Base-by-base conservation (phyloP, 805 yeast genomes). In the Ogataea neopini region DNA sequence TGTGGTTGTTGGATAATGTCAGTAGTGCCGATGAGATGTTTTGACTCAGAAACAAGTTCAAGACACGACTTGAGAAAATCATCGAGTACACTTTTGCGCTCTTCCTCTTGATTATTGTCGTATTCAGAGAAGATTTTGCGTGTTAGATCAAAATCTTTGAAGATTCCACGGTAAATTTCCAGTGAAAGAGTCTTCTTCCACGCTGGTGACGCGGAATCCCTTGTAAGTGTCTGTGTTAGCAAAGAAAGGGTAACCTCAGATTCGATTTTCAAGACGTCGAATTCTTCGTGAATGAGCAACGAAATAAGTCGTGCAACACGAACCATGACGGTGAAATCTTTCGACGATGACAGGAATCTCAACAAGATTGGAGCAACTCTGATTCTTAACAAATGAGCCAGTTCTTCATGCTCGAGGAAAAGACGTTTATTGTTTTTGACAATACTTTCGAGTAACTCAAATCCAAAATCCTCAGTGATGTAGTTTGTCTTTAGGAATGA, bases 371-470 rank as follows among this genome's bases (percentile, higher is more conserved):
- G 98, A 2, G 88, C 84, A 0, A 88, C 77, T 48, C 82, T 77
- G 1, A 80, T 76, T 58, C 92, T 72, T 19, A 91, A 66, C 10
- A 90, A 66, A 53, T 75, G 80, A 1, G 82, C 81, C 29, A 92
- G 72, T 57, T 88, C 96, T 1, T 62, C 68, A 53, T 84, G 89
- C 2, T 63, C 45, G 14, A 74, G 63, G 59, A 92, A 88, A 2
- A 82, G 58, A 0, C 59, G 51, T 14, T 73, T 70, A 58, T 89
- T 89, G 60, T 82, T 83, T 11, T 82, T 74, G 26, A 94, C 66
- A 3, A 91, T 75, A 47, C 85, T 85, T 66, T 94, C 98, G 18
- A 94, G 64, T 23, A 92, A 75, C 60, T 92, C 99, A 44, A 94
- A 76, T 0, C 89, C 88, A 49, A 89, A 75, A 39, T 81, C 76